Percentiles rank a stretch among this genome's conserved stretches.
These are phyloP conservation scores for Pseudogymnoascus sp. DNA, from an alignment of 2,329 filamentous ascomycete species.

Conservation along the genomic window DNA sequence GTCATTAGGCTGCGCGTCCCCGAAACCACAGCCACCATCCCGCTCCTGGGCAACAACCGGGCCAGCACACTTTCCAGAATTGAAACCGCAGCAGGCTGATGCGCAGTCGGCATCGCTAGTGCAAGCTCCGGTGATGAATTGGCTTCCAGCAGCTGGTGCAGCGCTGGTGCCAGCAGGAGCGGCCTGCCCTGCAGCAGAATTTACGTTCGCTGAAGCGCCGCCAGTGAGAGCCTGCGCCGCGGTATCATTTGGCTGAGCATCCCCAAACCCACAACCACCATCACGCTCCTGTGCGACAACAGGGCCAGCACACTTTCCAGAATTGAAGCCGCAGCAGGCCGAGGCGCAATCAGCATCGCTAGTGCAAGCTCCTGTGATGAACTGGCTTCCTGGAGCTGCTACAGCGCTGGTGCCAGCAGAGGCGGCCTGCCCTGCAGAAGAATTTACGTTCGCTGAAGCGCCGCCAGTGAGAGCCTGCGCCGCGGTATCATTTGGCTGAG, in stretches of 20 bases:
- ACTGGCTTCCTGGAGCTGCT: constrained; percentile 8
- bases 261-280: constrained; percentile 29
- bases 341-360: constrained; percentile 14
- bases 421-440: neutral
- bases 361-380: constrained; percentile 10
- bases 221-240: constrained; percentile 12
- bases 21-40: constrained; percentile 30
- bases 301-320: constrained; percentile 28
- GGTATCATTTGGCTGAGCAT: constrained; percentile 12
- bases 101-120: constrained; percentile 28
- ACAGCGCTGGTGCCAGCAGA: constrained; percentile 17
- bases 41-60: constrained; percentile 27
- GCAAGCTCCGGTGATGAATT: constrained; percentile 32
- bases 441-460: neutral
- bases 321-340: constrained; percentile 18
- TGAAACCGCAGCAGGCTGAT: constrained; percentile 27
- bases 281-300: constrained; percentile 28
- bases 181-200: neutral
- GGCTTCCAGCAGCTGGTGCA: constrained; percentile 18
- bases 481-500: constrained; percentile 13
- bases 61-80: constrained; percentile 27
- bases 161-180: neutral
- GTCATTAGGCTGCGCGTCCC: constrained; percentile 14
- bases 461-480: constrained; percentile 10
- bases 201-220: neutral